Evolutionary conservation across 192 early-diverging fungal genomes (phyloP).

Genomic region (Geosiphon pyriformis): DNA sequence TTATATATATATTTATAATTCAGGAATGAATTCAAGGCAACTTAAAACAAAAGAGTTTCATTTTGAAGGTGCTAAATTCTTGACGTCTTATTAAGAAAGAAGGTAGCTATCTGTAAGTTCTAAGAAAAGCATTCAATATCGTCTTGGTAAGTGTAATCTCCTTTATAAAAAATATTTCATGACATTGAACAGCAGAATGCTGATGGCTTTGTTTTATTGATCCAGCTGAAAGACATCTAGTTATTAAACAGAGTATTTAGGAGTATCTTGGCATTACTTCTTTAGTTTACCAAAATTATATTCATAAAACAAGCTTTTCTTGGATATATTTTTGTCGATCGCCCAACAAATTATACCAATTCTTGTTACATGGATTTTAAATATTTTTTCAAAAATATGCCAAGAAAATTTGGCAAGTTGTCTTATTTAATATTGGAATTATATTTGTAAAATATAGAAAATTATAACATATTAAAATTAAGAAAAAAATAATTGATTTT

Average conservation of each 20-base stretch:
- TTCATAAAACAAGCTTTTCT: no score
- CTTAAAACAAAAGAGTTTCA: background rate
- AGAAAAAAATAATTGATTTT: no score
- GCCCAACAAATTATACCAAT: no score
- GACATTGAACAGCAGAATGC: no score
- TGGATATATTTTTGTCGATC: no score
- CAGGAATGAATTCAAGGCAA: no score
- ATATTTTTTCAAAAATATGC: slow-evolving; percentile 57
- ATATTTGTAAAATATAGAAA: slow-evolving; percentile 62
- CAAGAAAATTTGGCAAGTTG: slow-evolving; percentile 70
- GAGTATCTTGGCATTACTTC: no score
- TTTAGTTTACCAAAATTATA: no score
- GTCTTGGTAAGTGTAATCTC: slow-evolving; percentile 21
- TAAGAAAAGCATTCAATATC: slow-evolving; percentile 16
- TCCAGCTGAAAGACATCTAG: no score
- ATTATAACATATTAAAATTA: background rate
- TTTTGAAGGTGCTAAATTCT: slow-evolving; percentile 40
- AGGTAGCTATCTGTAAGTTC: slow-evolving; percentile 27
- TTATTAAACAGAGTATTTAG: no score
- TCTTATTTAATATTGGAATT: slow-evolving; percentile 84
- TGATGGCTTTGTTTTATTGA: no score
- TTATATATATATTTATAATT: no score
- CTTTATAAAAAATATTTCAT: slow-evolving; percentile 8
- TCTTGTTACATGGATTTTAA: slow-evolving; percentile 68
- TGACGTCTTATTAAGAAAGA: slow-evolving; percentile 72